Percentiles rank a stretch among this genome's conserved stretches.
These are phyloP conservation scores for Acanthamoeba lenticulata DNA, from an alignment of 208 protist genomes.

Conservation along the genomic window DNA sequence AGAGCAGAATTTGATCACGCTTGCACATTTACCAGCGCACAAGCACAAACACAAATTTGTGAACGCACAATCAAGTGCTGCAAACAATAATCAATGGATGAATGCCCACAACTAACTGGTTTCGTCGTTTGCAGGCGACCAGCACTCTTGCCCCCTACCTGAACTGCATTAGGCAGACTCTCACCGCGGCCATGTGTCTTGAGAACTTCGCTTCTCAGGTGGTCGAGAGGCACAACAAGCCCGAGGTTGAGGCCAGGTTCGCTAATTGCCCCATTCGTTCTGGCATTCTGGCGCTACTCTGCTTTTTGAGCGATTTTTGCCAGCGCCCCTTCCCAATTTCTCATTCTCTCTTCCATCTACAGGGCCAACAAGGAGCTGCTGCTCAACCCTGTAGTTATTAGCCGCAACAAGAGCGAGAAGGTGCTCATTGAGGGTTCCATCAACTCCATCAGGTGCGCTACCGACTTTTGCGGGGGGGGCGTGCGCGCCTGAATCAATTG, in stretches of 20 bases:
- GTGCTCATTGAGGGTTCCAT: constrained; percentile 95
- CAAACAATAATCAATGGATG: neutral
- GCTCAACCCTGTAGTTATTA: constrained; percentile 90
- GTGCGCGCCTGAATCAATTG: too few relatives aligned
- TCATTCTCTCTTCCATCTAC: constrained; percentile 30
- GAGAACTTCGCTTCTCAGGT: constrained; percentile 95
- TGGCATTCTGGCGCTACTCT: neutral
- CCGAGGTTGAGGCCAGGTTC: constrained; percentile 94
- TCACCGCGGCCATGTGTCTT: constrained; percentile 96
- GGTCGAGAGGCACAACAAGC: constrained; percentile 98
- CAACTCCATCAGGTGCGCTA: constrained; percentile 91
- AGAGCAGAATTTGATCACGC: too few relatives aligned
- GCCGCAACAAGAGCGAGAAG: constrained; percentile 88
- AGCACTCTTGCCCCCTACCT: constrained; percentile 92
- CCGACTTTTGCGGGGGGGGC: neutral
- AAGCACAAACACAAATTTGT: too few relatives aligned
- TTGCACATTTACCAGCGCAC: too few relatives aligned
- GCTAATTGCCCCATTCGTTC: neutral
- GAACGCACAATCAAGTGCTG: too few relatives aligned
- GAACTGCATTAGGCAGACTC: constrained; percentile 91
- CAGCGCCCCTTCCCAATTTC: too few relatives aligned
- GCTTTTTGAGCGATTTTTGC: too few relatives aligned
- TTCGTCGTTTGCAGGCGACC: constrained; percentile 61
- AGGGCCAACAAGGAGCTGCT: constrained; percentile 89
- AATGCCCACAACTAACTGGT: too few relatives aligned